These are phyloP conservation scores for Ichthyophthirius multifiliis DNA, from an alignment of 169 alveolate species.

Conservation along the genomic window DNA sequence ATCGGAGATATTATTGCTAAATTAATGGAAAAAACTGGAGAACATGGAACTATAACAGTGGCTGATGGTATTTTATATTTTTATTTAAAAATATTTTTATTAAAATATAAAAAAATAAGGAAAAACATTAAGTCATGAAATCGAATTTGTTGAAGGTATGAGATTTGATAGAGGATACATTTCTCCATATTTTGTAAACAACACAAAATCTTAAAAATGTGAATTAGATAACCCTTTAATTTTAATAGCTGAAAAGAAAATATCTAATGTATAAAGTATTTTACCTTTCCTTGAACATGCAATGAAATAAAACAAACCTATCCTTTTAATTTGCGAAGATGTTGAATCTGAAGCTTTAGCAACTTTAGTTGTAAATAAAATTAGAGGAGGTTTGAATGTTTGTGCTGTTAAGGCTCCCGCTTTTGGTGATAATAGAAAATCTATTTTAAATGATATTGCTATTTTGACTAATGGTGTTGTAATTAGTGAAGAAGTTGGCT, in stretches of 20 bases:
- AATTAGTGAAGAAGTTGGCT: slow-evolving; percentile 91
- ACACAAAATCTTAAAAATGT: slow-evolving; percentile 93
- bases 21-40: slow-evolving; percentile 97
- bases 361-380: slow-evolving; percentile 95
- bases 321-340: slow-evolving; percentile 97
- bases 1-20: slow-evolving; percentile 96
- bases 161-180: slow-evolving; percentile 97
- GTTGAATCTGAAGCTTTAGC: slow-evolving; percentile 99
- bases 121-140: slow-evolving; percentile 96
- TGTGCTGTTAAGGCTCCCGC: slow-evolving; percentile 98
- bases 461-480: slow-evolving; percentile 95
- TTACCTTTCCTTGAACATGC: slow-evolving; percentile 96
- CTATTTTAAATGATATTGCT: slow-evolving; percentile 95
- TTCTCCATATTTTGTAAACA: slow-evolving; percentile 98
- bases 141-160: slow-evolving; percentile 98
- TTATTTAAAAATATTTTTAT: too few relatives aligned
- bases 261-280: slow-evolving; percentile 91
- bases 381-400: slow-evolving; percentile 97
- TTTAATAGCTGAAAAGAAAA: slow-evolving; percentile 94
- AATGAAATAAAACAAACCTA: slow-evolving; percentile 91
- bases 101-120: too few relatives aligned
- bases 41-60: slow-evolving; percentile 98
- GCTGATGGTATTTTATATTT: slow-evolving; percentile 94
- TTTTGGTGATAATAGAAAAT: slow-evolving; percentile 97
- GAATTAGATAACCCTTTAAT: slow-evolving; percentile 96